Evolutionary conservation across 2,329 filamentous ascomycete genomes (phyloP).

Genomic region (Macrophomina pseudophaseolina): DNA sequence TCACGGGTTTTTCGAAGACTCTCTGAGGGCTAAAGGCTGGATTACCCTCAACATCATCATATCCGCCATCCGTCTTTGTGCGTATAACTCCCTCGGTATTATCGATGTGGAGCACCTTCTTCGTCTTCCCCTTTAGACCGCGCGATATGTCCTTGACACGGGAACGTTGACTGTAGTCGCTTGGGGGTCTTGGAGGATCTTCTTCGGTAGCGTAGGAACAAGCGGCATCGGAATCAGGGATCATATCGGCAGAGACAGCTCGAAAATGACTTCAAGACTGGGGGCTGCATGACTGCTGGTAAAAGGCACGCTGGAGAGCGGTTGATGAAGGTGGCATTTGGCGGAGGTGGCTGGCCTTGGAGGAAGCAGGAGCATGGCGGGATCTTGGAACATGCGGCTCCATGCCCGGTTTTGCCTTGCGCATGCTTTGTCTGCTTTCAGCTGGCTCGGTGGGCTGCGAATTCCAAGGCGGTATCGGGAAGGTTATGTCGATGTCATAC

Average conservation of each 20-base stretch:
- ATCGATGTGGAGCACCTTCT: conserved; percentile 25
- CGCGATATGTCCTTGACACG: conserved; percentile 16
- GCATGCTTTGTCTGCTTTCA: conserved; percentile 6
- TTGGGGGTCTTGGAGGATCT: neutral
- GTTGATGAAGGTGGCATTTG: neutral
- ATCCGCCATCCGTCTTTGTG: neutral
- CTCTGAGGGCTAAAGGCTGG: conserved; percentile 43
- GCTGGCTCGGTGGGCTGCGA: neutral
- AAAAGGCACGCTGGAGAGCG: neutral
- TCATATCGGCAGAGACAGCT: neutral
- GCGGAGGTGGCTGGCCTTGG: neutral
- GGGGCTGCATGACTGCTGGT: neutral
- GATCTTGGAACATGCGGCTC: neutral
- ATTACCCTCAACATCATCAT: conserved; percentile 31
- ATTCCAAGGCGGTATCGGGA: neutral
- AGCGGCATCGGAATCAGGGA: neutral
- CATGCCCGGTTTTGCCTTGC: conserved; percentile 3
- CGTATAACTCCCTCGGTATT: conserved; percentile 17
- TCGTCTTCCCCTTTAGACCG: conserved; percentile 24
- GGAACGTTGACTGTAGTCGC: neutral
- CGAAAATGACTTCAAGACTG: neutral
- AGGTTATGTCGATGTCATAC: conserved; percentile 11
- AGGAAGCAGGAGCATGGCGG: neutral
- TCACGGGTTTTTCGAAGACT: conserved; percentile 32
- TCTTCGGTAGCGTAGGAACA: neutral